These are phyloP conservation scores for Elaeagnus macrophylla DNA, from an alignment of 306 rosid species.

Conservation along the genomic window DNA sequence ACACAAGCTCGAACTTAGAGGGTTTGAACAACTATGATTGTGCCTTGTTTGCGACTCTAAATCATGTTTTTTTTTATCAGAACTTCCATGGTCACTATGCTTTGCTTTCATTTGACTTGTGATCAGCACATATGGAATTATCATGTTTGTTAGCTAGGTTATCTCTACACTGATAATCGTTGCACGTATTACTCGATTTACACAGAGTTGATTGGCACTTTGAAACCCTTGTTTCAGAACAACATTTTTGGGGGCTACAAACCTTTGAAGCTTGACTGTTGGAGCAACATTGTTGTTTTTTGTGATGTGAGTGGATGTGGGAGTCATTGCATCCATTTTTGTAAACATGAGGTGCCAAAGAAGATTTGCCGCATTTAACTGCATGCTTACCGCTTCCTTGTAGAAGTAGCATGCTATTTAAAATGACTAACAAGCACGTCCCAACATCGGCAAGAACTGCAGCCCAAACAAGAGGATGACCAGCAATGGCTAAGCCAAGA, in stretches of 20 bases:
- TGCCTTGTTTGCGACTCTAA: constrained; percentile 25
- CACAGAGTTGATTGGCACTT: constrained; percentile 26
- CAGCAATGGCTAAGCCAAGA: constrained; percentile 66
- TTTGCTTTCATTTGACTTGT: constrained; percentile 23
- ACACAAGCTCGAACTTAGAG: constrained; percentile 12
- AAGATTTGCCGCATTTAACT: constrained; percentile 37
- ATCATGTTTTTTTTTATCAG: constrained; percentile 18
- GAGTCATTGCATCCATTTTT: constrained; percentile 30
- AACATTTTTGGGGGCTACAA: constrained; percentile 27
- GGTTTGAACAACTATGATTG: constrained; percentile 16
- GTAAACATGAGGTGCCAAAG: constrained; percentile 25
- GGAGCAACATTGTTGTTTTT: constrained; percentile 41
- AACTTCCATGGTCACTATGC: constrained; percentile 32
- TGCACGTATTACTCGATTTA: constrained; percentile 22
- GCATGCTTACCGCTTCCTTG: constrained; percentile 28
- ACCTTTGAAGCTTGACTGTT: constrained; percentile 17
- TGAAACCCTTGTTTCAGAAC: constrained; percentile 23
- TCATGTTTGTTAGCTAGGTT: constrained; percentile 17
- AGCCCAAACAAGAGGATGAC: constrained; percentile 95
- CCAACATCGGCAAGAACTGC: constrained; percentile 98
- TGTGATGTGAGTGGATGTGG: constrained; percentile 23
- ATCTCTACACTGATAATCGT: constrained; percentile 11
- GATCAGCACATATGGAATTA: constrained; percentile 21
- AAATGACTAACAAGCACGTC: constrained; percentile 69
- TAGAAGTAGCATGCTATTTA: constrained; percentile 86